These are phyloP conservation scores for Leucaena leucocephala DNA, from an alignment of 306 rosid species.

Conservation along the genomic window DNA sequence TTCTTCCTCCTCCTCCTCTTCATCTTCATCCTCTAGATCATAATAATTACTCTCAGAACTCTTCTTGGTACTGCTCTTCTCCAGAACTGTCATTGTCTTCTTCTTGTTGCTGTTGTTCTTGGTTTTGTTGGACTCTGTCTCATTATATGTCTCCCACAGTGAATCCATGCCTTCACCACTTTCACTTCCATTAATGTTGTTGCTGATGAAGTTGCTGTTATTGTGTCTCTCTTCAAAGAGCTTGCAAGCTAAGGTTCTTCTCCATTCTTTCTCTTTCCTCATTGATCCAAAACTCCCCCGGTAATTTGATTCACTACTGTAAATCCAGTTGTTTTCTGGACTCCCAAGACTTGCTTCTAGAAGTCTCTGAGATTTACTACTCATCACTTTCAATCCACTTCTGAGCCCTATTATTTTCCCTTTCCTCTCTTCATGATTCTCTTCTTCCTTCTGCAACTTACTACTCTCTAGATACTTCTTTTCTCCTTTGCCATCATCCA, in stretches of 20 bases:
- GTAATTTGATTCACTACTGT: slow-evolving; percentile 30
- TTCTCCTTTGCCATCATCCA: background rate
- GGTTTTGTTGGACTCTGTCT: slow-evolving; percentile 44
- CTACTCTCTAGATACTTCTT: slow-evolving; percentile 1
- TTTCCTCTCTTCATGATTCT: slow-evolving; percentile 39
- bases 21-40: slow-evolving; percentile 42
- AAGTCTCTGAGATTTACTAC: slow-evolving; percentile 37
- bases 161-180: slow-evolving; percentile 79
- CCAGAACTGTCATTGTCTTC: slow-evolving; percentile 17
- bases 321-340: slow-evolving; percentile 41
- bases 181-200: slow-evolving; percentile 54
- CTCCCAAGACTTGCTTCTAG: slow-evolving; percentile 42
- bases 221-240: slow-evolving; percentile 85
- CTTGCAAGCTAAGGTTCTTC: slow-evolving; percentile 92
- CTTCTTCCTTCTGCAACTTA: slow-evolving; percentile 14
- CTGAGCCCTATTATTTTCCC: background rate
- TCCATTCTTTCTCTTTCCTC: slow-evolving; percentile 95
- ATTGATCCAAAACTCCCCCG: slow-evolving; percentile 75
- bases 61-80: slow-evolving; percentile 52
- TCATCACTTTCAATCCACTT: slow-evolving; percentile 5
- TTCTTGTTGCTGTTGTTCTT: slow-evolving; percentile 11
- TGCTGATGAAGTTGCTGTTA: slow-evolving; percentile 30
- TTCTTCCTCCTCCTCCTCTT: slow-evolving; percentile 44
- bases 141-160: slow-evolving; percentile 87
- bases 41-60: slow-evolving; percentile 24